These are phyloP conservation scores for Magnusiomyces suaveolens DNA, from an alignment of 1,139 yeast species.

Conservation along the genomic window DNA sequence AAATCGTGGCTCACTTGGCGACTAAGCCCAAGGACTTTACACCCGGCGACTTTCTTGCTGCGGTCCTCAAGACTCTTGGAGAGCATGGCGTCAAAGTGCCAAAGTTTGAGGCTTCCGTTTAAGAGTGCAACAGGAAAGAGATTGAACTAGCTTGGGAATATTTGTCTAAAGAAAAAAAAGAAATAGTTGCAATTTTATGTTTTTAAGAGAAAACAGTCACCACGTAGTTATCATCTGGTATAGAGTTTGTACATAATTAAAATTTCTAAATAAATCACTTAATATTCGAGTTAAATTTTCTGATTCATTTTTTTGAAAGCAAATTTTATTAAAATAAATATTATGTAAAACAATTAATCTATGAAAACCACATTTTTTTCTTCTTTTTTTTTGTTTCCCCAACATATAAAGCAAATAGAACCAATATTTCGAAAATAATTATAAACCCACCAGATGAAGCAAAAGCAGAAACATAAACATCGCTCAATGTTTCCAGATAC, in stretches of 20 bases:
- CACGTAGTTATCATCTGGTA: neutral
- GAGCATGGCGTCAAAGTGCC: conserved; percentile 9
- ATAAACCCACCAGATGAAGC: neutral
- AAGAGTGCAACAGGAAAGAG: too few relatives aligned
- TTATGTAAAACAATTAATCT: neutral
- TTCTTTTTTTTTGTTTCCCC: too few relatives aligned
- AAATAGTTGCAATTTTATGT: too few relatives aligned
- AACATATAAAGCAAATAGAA: neutral
- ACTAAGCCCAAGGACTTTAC: conserved; percentile 8
- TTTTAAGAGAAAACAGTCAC: too few relatives aligned
- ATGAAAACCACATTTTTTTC: too few relatives aligned
- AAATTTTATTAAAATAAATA: too few relatives aligned
- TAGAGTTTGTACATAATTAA: neutral
- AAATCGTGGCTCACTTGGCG: conserved; percentile 30
- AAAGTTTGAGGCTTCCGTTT: conserved; percentile 2
- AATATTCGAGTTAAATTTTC: too few relatives aligned
- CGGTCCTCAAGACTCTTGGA: conserved; percentile 1
- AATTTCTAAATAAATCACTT: neutral
- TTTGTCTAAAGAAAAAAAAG: neutral
- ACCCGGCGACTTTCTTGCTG: conserved; percentile 8
- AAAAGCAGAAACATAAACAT: neutral
- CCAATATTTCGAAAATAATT: too few relatives aligned
- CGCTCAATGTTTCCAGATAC: neutral
- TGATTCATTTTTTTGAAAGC: too few relatives aligned
- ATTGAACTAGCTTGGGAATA: too few relatives aligned